phyloP scores from a whole-genome alignment of 139 green algal species.

The Pseudopediastrum boryanum region DNA sequence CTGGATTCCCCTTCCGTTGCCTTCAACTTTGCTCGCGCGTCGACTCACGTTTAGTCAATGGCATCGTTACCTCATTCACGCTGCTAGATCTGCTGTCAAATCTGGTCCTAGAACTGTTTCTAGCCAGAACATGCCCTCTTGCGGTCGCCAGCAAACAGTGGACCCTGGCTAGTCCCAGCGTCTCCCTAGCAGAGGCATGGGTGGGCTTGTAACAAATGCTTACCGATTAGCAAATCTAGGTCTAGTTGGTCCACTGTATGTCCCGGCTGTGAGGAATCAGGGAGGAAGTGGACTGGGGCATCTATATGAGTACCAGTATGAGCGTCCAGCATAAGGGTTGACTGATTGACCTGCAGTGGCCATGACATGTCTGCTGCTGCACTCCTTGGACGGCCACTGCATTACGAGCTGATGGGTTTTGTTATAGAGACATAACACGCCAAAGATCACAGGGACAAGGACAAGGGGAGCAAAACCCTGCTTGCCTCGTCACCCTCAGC shows the following conservation, averaged over 20 bases:
- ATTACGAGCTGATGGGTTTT: background rate
- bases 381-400: background rate
- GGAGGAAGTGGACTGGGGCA: background rate
- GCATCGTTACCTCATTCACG: too few species aligned
- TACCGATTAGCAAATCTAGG: background rate
- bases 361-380: background rate
- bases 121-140: background rate
- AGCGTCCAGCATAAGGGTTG: background rate
- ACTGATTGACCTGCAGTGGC: background rate
- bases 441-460: background rate
- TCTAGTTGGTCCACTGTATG: background rate
- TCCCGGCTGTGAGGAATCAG: too few species aligned
- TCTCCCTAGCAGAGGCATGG: background rate
- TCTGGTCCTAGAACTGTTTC: background rate
- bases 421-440: background rate
- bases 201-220: background rate
- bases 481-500: background rate
- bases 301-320: constrained; percentile 8
- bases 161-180: background rate
- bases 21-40: too few species aligned
- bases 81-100: background rate
- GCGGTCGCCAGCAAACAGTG: background rate
- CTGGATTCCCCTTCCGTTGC: too few species aligned
- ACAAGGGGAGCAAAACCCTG: background rate
- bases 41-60: too few species aligned